A percentile compares a stretch with the other conserved stretches of the same genome.
Conservation (phyloP, 2,329 filamentous ascomycete species). For the Cercospora sesami region DNA sequence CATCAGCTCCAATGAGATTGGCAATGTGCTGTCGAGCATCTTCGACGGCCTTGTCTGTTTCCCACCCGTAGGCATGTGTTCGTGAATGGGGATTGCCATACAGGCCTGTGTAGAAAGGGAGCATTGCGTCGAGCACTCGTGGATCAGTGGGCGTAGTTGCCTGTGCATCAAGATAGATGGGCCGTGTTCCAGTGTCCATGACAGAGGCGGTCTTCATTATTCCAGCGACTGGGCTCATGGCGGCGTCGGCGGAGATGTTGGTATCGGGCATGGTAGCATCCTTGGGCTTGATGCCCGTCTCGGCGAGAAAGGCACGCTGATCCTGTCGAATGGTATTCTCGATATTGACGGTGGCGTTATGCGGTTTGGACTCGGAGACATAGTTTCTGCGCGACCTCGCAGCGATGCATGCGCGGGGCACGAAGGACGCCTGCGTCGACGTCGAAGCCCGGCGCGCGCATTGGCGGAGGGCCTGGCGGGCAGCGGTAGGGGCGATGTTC, state of each 20-base stretch:
- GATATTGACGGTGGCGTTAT: slow-evolving; percentile 75
- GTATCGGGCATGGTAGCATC: slow-evolving; percentile 62
- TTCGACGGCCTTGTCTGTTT: slow-evolving; percentile 92
- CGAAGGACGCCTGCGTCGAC: slow-evolving; percentile 39
- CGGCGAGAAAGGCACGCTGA: slow-evolving; percentile 71
- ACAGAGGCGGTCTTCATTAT: slow-evolving; percentile 88
- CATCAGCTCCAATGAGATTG: slow-evolving; percentile 82
- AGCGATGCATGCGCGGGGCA: slow-evolving; percentile 45
- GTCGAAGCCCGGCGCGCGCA: slow-evolving; percentile 53
- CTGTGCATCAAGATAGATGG: slow-evolving; percentile 98
- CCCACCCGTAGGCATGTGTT: slow-evolving; percentile 98
- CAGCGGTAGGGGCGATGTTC: slow-evolving; percentile 60
- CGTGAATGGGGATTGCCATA: slow-evolving; percentile 97
- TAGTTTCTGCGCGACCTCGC: slow-evolving; percentile 56
- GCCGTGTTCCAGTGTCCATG: slow-evolving; percentile 87
- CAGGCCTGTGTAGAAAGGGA: slow-evolving; percentile 87
- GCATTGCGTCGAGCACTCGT: slow-evolving; percentile 92
- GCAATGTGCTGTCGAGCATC: slow-evolving; percentile 81
- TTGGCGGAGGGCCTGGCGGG: slow-evolving; percentile 71
- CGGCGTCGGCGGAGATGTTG: slow-evolving; percentile 61
- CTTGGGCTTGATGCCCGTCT: slow-evolving; percentile 56
- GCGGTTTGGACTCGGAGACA: slow-evolving; percentile 78
- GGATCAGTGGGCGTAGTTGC: slow-evolving; percentile 94
- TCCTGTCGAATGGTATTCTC: slow-evolving; percentile 85
- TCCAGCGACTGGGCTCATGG: slow-evolving; percentile 70